Evolutionary conservation across 1,139 yeast genomes (phyloP), one percentile per base, ranked within the genome.

Genomic region (Geotrichum citri-aurantii): DNA sequence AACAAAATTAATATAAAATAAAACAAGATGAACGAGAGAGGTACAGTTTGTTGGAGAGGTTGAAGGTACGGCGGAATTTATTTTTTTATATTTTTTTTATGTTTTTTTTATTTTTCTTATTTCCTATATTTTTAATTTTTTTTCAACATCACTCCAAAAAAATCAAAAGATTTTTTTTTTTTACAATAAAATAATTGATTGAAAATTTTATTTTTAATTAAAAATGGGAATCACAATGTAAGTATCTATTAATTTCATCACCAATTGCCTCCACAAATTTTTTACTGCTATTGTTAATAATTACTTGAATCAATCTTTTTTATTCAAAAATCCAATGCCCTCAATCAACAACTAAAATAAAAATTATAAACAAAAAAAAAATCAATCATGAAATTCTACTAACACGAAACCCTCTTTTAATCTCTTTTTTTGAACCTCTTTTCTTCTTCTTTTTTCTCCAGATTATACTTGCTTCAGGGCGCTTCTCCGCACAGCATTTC

Each of bases 401-500:
- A 21, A 23, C 19, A 21, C n/a, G 19, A n/a, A n/a, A n/a, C n/a
- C n/a, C n/a, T n/a, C n/a, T 19, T 19, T 29, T 1, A 11, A 1
- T 33, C 4, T 17, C 47, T 27, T 12, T 29, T 48, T 23, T n/a
- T 24, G 40, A 21, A 23, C 7, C 12, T 23, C 12, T 21, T 5
- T 27, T 40, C 23, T 23, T 40, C n/a, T 5, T n/a, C 10, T 1
- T 23, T 12, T 55, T 33, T 33, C 33, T 37, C 14, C 40, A 80
- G 87, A 3, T 80, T 83, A 5, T 69, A 82, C 33, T 73, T 84
- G 33, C 82, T 81, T 19, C 80, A 76, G 56, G 77, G 76, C 60
- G 86, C 88, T 2, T 78, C 83, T 5, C 86, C 88, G 1, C 84
- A 85, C 42, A 81, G 86, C 2, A 84, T 86, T 49, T 77, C 85